Conservation (phyloP, 2,329 filamentous ascomycete species). For the Penicillium crustosum region DNA sequence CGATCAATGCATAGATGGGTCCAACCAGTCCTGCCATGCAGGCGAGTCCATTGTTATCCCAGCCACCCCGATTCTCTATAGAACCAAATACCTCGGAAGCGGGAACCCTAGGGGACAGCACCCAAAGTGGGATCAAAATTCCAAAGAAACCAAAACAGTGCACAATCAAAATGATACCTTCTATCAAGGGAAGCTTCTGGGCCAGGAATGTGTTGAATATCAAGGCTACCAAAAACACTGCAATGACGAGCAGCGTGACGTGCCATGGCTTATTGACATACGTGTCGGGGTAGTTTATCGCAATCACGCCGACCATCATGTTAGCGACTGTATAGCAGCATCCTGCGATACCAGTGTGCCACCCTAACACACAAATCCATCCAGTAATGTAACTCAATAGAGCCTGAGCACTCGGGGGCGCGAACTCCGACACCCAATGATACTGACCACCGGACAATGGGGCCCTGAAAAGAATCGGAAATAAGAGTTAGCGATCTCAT, state of each 20-base stretch:
- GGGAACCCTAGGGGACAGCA: conserved; percentile 1
- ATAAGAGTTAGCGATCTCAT: neutral
- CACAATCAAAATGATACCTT: conserved; percentile 32
- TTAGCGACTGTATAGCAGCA: conserved; percentile 32
- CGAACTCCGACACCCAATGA: neutral
- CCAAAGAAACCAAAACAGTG: conserved; percentile 36
- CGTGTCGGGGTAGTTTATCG: conserved; percentile 22
- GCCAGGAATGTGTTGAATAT: conserved; percentile 31
- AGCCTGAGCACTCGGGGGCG: neutral
- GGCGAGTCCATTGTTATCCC: neutral
- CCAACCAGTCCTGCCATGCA: neutral
- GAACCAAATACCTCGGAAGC: neutral
- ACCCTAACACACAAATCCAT: conserved; percentile 34
- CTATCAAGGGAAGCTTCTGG: conserved; percentile 31
- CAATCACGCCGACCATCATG: conserved; percentile 36
- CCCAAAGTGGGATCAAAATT: conserved; percentile 35
- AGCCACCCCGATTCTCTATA: neutral
- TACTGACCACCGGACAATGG: neutral
- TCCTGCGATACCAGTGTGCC: conserved; percentile 30
- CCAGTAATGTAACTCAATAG: conserved; percentile 15
- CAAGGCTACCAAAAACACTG: conserved; percentile 25
- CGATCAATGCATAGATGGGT: neutral
- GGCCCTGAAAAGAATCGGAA: neutral
- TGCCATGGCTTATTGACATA: neutral
- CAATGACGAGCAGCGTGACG: conserved; percentile 5